Evolutionary conservation across 257 asterid species (phyloP).

Genomic region (Ehretia macrophylla): DNA sequence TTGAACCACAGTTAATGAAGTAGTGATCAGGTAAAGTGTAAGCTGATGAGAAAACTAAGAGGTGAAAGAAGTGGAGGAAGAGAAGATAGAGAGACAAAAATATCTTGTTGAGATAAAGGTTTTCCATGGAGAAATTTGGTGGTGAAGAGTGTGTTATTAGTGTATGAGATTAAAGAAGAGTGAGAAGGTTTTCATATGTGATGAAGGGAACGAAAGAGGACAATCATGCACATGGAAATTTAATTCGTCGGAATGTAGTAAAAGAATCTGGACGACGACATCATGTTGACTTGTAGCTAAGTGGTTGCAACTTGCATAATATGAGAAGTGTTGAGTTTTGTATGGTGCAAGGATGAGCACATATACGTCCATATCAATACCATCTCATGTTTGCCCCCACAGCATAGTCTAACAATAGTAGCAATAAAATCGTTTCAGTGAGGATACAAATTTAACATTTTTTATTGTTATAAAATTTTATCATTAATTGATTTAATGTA

Average conservation of each 20-base stretch:
- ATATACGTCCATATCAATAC: no score
- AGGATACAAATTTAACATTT: no score
- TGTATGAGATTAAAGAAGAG: neutral
- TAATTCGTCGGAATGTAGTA: neutral
- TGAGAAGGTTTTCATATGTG: neutral
- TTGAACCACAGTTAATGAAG: slow-evolving; percentile 63
- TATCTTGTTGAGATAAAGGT: slow-evolving; percentile 5
- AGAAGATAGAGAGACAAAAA: slow-evolving; percentile 11
- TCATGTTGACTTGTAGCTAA: no score
- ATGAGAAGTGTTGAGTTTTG: no score
- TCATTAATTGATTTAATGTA: no score
- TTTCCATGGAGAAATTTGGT: slow-evolving; percentile 23
- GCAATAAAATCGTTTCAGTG: no score
- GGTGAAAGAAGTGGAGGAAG: slow-evolving; percentile 2
- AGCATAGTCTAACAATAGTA: no score
- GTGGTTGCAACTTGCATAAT: no score
- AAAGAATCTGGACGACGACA: no score
- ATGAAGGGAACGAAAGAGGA: neutral
- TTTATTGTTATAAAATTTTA: no score
- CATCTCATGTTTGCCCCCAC: no score
- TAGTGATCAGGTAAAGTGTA: slow-evolving; percentile 26
- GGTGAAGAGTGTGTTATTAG: slow-evolving; percentile 3
- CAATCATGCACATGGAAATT: neutral
- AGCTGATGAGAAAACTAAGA: neutral
- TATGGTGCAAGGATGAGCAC: no score